Evolutionary conservation across 2,329 filamentous ascomycete species (phyloP), one percentile per base, ranked within the genome.

Genomic region (Fusarium staphyleae): DNA sequence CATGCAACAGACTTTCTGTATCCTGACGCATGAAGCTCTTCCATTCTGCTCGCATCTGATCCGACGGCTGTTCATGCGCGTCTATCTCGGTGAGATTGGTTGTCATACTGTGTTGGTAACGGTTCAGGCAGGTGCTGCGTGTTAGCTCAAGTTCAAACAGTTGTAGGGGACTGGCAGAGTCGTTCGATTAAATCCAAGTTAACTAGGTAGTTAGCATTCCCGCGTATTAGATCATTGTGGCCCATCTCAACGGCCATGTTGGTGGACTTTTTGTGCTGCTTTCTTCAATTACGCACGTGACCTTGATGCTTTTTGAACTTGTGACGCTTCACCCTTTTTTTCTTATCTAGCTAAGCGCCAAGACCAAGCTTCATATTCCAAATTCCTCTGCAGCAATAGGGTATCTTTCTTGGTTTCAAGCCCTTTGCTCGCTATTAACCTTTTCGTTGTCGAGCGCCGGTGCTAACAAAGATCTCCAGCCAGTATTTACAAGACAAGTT

Each of bases 31-130:
- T 85, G 64, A 88, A 91, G 34, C 76, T 76, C 72, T 96, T 96
- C 83, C 91, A 97, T 47, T 86, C 76, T 37, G 81, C 76, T 56
- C 87, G 86, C 62, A 97, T 78, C 42, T 78, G 73, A 11, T 87
- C 84, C 3, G 92, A 90, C 2, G 92, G 90, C 65, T 87, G 86
- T 72, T 91, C 86, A 70, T 93, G 85, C 22, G 92, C 87, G 73
- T 96, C 89, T 3, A 93, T 77, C 15, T 80, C 77, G 7, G 60
- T 52, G 36, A 69, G 66, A n/a, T 57, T 62, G 34, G 55, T 41
- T 7, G 64, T 52, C 70, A 73, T 72, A 49, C 19, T 22, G 19
- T 6, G 6, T 36, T 57, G 18, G 36, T 42, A 16, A 14, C 16
- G 18, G 22, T 14, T 9, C n/a, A 10, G 19, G 18, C 16, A 35